Conservation (phyloP, 129 eudicot genomes). For the Artemisia annua region DNA sequence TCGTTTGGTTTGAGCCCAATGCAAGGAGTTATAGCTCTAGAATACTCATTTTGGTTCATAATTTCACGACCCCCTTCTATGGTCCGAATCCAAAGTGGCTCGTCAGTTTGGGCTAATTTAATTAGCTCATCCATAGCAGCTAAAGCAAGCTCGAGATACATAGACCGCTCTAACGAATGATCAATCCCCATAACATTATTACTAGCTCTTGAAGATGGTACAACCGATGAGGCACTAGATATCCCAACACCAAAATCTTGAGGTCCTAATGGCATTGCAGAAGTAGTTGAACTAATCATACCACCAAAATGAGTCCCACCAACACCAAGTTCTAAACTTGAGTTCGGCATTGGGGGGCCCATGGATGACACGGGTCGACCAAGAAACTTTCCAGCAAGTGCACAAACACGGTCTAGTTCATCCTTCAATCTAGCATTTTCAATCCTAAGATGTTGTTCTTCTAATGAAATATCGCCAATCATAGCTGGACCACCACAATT, state of each 20-base stretch:
- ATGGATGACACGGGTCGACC: slow-evolving; percentile 81
- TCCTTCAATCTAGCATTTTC: slow-evolving; percentile 86
- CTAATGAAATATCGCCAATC: slow-evolving; percentile 84
- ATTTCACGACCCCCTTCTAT: slow-evolving; percentile 72
- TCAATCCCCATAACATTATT: slow-evolving; percentile 52
- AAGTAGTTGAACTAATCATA: slow-evolving; percentile 39
- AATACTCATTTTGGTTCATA: slow-evolving; percentile 69
- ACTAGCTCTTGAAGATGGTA: slow-evolving; percentile 46
- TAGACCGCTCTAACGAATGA: slow-evolving; percentile 73
- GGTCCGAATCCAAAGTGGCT: slow-evolving; percentile 77
- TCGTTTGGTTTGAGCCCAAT: slow-evolving; percentile 81
- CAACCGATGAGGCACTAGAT: slow-evolving; percentile 45
- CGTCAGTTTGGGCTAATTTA: slow-evolving; percentile 83
- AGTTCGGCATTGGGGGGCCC: slow-evolving; percentile 69
- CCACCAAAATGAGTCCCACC: slow-evolving; percentile 64
- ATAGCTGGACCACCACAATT: slow-evolving; percentile 96
- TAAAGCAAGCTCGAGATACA: slow-evolving; percentile 91
- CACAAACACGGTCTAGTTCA: slow-evolving; percentile 87
- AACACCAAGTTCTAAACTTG: slow-evolving; percentile 86
- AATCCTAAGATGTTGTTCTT: slow-evolving; percentile 89
- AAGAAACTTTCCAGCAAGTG: slow-evolving; percentile 75
- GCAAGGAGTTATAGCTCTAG: slow-evolving; percentile 57
- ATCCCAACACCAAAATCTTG: slow-evolving; percentile 66
- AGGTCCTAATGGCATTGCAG: slow-evolving; percentile 58
- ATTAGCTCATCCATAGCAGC: slow-evolving; percentile 91